These are phyloP conservation scores for Moniliophthora roreri DNA, from an alignment of 1,284 basidiomycete genomes.

Conservation along the genomic window DNA sequence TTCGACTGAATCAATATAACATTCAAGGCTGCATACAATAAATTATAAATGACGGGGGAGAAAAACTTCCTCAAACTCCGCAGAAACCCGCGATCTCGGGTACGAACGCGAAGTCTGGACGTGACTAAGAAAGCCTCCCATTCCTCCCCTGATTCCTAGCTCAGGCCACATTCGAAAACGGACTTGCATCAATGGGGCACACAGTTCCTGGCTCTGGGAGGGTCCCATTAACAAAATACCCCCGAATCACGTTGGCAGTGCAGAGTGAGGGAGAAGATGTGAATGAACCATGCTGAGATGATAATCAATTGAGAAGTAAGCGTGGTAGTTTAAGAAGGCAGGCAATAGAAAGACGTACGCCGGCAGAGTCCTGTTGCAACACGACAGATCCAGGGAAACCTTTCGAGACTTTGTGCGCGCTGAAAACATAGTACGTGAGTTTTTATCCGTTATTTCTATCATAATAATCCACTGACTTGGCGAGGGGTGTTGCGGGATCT, in stretches of 20 bases:
- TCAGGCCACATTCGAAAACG: too few relatives aligned
- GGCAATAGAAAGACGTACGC: conserved; percentile 28
- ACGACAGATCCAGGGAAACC: conserved; percentile 36
- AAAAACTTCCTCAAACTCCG: too few relatives aligned
- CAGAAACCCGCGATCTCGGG: too few relatives aligned
- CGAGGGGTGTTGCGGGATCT: conserved; percentile 39
- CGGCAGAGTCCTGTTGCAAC: conserved; percentile 40
- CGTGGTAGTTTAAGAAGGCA: neutral
- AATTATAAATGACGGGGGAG: too few relatives aligned
- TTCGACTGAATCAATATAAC: too few relatives aligned
- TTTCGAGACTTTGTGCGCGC: too few relatives aligned
- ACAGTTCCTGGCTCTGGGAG: conserved; percentile 40
- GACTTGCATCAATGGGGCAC: conserved; percentile 28
- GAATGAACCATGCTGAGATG: conserved; percentile 40
- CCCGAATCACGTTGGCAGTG: conserved; percentile 41
- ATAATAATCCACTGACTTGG: conserved; percentile 22
- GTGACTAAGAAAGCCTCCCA: too few relatives aligned
- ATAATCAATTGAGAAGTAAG: conserved; percentile 1
- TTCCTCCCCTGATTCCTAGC: too few relatives aligned
- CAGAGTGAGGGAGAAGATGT: conserved; percentile 41
- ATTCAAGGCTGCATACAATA: too few relatives aligned
- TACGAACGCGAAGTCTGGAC: too few relatives aligned
- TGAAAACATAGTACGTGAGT: conserved; percentile 15
- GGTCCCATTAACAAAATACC: too few relatives aligned
- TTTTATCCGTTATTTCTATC: neutral